Evolutionary conservation across 2,329 filamentous ascomycete species (phyloP).

Genomic region (Talaromyces sp.): DNA sequence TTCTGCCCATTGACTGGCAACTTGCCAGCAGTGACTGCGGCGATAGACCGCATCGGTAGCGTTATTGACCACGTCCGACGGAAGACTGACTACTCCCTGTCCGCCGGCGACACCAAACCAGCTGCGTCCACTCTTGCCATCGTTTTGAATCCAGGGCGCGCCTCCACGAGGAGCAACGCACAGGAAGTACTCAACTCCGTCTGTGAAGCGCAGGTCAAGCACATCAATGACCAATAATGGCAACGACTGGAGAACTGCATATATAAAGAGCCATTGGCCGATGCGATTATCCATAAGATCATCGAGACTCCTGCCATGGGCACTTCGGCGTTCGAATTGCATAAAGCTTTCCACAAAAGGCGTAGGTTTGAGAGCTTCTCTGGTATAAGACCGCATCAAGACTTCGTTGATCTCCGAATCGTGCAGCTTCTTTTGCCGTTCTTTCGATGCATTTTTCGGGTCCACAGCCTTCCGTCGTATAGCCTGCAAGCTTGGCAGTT

Average conservation of each 20-base stretch:
- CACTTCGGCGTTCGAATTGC: constrained; percentile 45
- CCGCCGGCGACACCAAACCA: constrained; percentile 60
- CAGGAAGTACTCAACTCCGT: constrained; percentile 50
- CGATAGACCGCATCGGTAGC: constrained; percentile 65
- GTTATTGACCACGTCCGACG: constrained; percentile 62
- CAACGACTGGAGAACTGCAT: constrained; percentile 48
- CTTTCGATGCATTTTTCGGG: constrained; percentile 69
- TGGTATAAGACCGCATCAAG: constrained; percentile 77
- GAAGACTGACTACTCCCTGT: constrained; percentile 58
- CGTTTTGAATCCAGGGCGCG: constrained; percentile 48
- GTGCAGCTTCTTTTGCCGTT: constrained; percentile 68
- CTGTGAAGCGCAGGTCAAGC: constrained; percentile 41
- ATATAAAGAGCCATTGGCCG: constrained; percentile 52
- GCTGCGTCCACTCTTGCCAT: constrained; percentile 41
- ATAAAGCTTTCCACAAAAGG: constrained; percentile 48
- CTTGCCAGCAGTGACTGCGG: constrained; percentile 65
- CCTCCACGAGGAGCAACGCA: constrained; percentile 49
- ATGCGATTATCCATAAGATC: constrained; percentile 47
- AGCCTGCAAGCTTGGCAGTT: constrained; percentile 65
- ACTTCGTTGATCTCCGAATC: constrained; percentile 73
- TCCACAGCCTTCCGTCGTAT: constrained; percentile 64
- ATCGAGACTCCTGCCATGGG: constrained; percentile 42
- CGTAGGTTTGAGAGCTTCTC: constrained; percentile 58
- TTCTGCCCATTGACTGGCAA: constrained; percentile 59
- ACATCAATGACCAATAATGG: constrained; percentile 50